These are phyloP conservation scores for Leccinum colubrinum DNA, from an alignment of 1,284 basidiomycete genomes.

Conservation along the genomic window DNA sequence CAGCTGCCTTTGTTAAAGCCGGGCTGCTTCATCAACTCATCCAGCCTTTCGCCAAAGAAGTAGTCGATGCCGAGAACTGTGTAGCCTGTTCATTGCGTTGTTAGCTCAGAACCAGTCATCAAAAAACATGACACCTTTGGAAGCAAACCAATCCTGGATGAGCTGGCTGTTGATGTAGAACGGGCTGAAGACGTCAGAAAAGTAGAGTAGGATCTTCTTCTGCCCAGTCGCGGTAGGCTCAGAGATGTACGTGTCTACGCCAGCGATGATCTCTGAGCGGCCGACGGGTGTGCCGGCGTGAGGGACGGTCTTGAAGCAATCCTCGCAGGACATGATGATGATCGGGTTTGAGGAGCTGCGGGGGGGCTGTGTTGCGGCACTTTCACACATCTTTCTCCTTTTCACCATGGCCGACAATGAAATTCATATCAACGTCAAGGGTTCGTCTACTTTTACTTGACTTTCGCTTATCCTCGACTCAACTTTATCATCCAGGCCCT, in stretches of 20 bases:
- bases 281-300: constrained; percentile 44
- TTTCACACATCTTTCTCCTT: not conserved
- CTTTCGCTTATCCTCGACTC: not conserved
- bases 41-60: constrained; percentile 52
- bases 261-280: constrained; percentile 40
- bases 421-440: constrained; percentile 77
- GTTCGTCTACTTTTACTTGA: constrained; percentile 30
- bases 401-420: constrained; percentile 53
- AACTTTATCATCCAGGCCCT: constrained; percentile 51
- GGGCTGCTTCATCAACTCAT: constrained; percentile 34
- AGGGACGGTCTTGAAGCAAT: constrained; percentile 47
- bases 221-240: constrained; percentile 32
- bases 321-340: constrained; percentile 26
- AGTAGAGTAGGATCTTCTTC: constrained; percentile 50
- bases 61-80: constrained; percentile 54
- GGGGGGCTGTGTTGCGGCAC: constrained; percentile 17
- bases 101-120: not conserved
- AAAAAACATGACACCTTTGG: constrained; percentile 37
- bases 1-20: constrained; percentile 43
- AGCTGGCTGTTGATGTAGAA: constrained; percentile 51
- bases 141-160: constrained; percentile 53
- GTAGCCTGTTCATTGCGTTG: constrained; percentile 39
- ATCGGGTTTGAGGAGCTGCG: not conserved
- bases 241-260: constrained; percentile 50
- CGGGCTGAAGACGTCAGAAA: constrained; percentile 51